Evolutionary conservation across 2,329 filamentous ascomycete genomes (phyloP).

Genomic region (Phaeophleospora eucalypticola): DNA sequence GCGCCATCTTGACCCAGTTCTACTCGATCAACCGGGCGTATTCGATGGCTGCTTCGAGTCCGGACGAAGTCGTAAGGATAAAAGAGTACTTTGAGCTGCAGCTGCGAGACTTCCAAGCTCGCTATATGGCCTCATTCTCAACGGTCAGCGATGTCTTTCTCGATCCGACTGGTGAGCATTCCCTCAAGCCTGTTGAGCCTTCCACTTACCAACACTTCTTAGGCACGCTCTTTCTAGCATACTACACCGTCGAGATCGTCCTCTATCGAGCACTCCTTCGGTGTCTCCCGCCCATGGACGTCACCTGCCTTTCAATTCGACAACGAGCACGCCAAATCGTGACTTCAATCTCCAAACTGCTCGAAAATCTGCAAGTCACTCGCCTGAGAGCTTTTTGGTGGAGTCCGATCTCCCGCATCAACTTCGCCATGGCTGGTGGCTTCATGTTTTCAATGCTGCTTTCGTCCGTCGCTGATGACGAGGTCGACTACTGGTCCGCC

Average conservation of each 20-base stretch:
- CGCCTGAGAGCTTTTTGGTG: slow-evolving; percentile 24
- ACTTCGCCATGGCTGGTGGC: slow-evolving; percentile 19
- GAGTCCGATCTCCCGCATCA: slow-evolving; percentile 22
- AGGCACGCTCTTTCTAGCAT: slow-evolving; percentile 19
- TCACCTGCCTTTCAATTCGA: slow-evolving; percentile 10
- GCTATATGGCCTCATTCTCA: slow-evolving; percentile 12
- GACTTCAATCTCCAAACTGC: slow-evolving; percentile 13
- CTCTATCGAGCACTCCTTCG: slow-evolving; percentile 20
- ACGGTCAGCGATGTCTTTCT: slow-evolving; percentile 15
- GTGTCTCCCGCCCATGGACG: slow-evolving; percentile 9
- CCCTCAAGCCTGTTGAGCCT: no score
- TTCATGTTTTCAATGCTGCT: slow-evolving; percentile 25
- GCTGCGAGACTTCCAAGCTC: slow-evolving; percentile 14
- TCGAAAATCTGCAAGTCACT: slow-evolving; percentile 21
- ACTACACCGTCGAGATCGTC: slow-evolving; percentile 18
- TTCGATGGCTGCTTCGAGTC: slow-evolving; percentile 6
- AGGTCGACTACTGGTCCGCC: slow-evolving; percentile 21
- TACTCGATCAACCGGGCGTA: slow-evolving; percentile 19
- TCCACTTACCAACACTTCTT: no score
- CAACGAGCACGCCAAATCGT: slow-evolving; percentile 14
- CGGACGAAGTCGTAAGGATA: slow-evolving; percentile 10
- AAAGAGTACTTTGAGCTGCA: slow-evolving; percentile 18
- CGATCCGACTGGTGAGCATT: slow-evolving; percentile 17
- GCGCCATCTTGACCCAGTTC: slow-evolving; percentile 17
- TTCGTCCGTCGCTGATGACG: slow-evolving; percentile 16